A percentile compares a stretch with the other conserved stretches of the same genome.
Evolutionary conservation across 495 filamentous ascomycete species (phyloP).

Genomic region (Evansstolkia leycettana): DNA sequence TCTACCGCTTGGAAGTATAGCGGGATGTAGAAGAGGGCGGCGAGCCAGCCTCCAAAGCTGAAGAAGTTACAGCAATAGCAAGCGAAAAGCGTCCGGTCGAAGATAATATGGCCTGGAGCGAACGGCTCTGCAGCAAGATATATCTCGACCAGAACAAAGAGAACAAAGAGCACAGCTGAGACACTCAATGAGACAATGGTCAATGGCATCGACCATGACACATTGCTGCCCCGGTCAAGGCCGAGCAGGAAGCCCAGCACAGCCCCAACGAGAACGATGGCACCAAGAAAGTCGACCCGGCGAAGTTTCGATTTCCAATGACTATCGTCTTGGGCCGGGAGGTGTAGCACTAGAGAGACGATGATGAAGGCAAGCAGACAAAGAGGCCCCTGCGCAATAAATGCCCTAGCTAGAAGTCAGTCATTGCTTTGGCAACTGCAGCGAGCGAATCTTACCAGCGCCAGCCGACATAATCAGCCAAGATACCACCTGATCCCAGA

Average conservation of each 20-base stretch:
- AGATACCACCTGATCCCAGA: constrained; percentile 37
- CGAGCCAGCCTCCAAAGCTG: constrained; percentile 53
- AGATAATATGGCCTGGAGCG: constrained; percentile 69
- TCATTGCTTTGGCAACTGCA: not conserved
- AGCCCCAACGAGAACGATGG: constrained; percentile 54
- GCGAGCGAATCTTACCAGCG: constrained; percentile 47
- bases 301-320: constrained; percentile 53
- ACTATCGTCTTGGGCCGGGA: constrained; percentile 41
- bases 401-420: constrained; percentile 40
- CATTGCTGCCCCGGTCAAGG: constrained; percentile 68
- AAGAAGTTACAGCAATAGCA: constrained; percentile 70
- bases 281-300: constrained; percentile 74
- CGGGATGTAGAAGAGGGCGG: constrained; percentile 61
- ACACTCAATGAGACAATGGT: constrained; percentile 47
- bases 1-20: constrained; percentile 70
- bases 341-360: constrained; percentile 49
- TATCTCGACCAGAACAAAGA: constrained; percentile 62
- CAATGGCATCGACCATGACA: constrained; percentile 48
- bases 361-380: constrained; percentile 54
- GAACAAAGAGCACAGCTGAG: constrained; percentile 46
- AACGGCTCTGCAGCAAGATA: constrained; percentile 66
- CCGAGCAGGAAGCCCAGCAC: constrained; percentile 63
- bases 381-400: constrained; percentile 58
- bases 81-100: constrained; percentile 54
- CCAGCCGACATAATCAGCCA: constrained; percentile 72